Base-by-base conservation (phyloP, 2,329 filamentous ascomycete genomes). In the Beauveria brongniartii region DNA sequence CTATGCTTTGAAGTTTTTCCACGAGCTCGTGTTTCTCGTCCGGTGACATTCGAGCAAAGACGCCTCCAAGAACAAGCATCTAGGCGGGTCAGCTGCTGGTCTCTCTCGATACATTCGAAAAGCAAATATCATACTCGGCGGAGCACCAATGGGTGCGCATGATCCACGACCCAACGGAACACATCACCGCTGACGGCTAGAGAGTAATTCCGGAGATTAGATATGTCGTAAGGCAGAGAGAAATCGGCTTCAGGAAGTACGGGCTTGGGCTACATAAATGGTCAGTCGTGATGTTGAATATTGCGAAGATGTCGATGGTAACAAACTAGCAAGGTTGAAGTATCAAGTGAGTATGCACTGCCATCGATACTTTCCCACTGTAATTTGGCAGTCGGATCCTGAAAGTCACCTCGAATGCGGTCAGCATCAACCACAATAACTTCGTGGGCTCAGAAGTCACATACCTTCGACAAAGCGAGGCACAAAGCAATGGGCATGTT, bases 21-120 rank as follows among this genome's bases (percentile, higher is more conserved):
- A 99, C 92, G 2, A 99, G 80, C 73, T 99, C 95, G 70, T 97
- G 92, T 73, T 99, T 99, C 74, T 99, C 94, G 71, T 99, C 95
- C 0, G 94, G 95, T 1, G 93, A 97, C 94, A 99, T 99, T 67
- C 94, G 89, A 4, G 94, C 95, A 73, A 96, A 99, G 1, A 99
- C 91, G 73, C 94, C 93, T 28, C 93, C 92, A 59, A 84, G 84
- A 41, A 96, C 88, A 59, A 99, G 89, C 87, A 97, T 93, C 80
- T 94, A 72, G 14, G 43, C 16, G 18, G 10, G 28, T 62, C 40
- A 47, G 67, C 47, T 34, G 14, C 30, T 34, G 30, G 30, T 34
- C 30, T 34, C 30, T 34, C 30, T 34, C 12, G 30, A 24, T 7
- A 52, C 1, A 64, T 50, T 22, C 18, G 47, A 6, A 10, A 54